A percentile compares a stretch with the other conserved stretches of the same genome.
These are phyloP conservation scores for Aspergillus sclerotialis DNA, from an alignment of 2,329 filamentous ascomycete genomes.

Conservation along the genomic window DNA sequence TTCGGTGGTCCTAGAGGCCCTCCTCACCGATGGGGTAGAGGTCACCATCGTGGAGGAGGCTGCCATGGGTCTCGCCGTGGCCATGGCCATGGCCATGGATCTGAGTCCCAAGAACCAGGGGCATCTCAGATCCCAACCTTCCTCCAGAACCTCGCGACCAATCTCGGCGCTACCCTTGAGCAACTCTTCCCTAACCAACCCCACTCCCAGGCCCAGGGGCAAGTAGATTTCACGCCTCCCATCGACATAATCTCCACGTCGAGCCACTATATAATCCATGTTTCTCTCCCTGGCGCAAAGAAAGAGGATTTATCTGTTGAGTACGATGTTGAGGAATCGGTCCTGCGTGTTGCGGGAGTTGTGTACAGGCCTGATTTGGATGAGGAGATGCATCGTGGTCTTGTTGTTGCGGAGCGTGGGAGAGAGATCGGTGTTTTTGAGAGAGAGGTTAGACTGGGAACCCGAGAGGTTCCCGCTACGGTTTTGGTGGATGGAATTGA, in stretches of 20 bases:
- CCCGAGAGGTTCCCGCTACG: slow-evolving; percentile 47
- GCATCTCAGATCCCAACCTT: not conserved
- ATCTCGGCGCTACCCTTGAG: not conserved
- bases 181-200: not conserved
- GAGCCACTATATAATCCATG: slow-evolving; percentile 60
- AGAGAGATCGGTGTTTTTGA: slow-evolving; percentile 69
- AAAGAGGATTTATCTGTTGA: slow-evolving; percentile 72
- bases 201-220: not conserved
- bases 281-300: slow-evolving; percentile 68
- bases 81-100: no score
- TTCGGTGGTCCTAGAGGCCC: no score
- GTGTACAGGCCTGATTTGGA: slow-evolving; percentile 64
- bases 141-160: not conserved
- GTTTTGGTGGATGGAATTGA: slow-evolving; percentile 62
- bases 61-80: no score
- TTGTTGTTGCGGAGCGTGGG: slow-evolving; percentile 64
- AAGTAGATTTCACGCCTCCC: slow-evolving; percentile 23
- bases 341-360: slow-evolving; percentile 63
- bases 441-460: slow-evolving; percentile 56
- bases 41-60: no score
- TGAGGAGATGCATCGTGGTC: slow-evolving; percentile 59
- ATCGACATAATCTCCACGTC: slow-evolving; percentile 66
- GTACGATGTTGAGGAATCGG: slow-evolving; percentile 63
- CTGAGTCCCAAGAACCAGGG: no score
- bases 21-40: no score